Evolutionary conservation across 2,329 filamentous ascomycete genomes (phyloP).

Genomic region (Cladosporium halotolerans): DNA sequence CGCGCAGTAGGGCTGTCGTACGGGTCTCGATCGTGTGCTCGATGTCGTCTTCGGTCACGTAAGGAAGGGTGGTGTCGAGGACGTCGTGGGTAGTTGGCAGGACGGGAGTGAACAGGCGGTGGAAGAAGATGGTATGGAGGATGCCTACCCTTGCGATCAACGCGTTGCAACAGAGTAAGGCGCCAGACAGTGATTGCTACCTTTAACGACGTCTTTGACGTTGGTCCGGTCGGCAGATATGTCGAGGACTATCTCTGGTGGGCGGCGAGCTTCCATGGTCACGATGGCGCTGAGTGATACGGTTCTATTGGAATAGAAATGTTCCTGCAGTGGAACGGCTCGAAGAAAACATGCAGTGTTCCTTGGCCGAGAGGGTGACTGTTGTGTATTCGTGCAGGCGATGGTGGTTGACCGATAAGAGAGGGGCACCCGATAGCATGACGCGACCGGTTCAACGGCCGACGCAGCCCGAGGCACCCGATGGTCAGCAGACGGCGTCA

Average conservation of each 20-base stretch:
- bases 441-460: neutral
- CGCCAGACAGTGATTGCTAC: slow-evolving; percentile 64
- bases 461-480: neutral
- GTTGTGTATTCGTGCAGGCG: neutral
- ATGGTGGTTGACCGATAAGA: neutral
- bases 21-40: slow-evolving; percentile 9
- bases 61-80: slow-evolving; percentile 35
- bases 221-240: slow-evolving; percentile 86
- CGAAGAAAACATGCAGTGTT: too few relatives aligned
- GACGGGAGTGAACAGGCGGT: slow-evolving; percentile 31
- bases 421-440: neutral
- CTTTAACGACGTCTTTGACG: slow-evolving; percentile 89
- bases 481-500: neutral
- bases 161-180: neutral
- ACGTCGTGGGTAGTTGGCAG: slow-evolving; percentile 9
- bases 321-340: too few relatives aligned
- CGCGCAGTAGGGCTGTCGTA: slow-evolving; percentile 7
- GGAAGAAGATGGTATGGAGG: slow-evolving; percentile 36
- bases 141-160: slow-evolving; percentile 28
- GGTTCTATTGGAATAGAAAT: too few relatives aligned
- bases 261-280: slow-evolving; percentile 57
- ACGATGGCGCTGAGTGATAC: neutral
- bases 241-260: slow-evolving; percentile 88
- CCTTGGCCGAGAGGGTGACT: too few relatives aligned
- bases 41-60: slow-evolving; percentile 33